Conservation (phyloP, 164 flowering plant species). For the Annona squamosa region DNA sequence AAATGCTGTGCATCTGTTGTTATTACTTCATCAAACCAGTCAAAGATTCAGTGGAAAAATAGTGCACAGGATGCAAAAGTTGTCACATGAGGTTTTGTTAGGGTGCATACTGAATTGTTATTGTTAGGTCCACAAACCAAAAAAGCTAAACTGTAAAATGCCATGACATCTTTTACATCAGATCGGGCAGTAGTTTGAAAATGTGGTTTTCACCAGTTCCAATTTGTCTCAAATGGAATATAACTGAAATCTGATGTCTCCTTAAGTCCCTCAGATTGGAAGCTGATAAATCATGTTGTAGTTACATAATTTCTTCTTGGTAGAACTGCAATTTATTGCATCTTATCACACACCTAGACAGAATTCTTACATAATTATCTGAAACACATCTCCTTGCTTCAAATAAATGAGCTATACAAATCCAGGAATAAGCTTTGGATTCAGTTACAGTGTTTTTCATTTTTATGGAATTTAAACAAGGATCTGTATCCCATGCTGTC, state of each 20-base stretch:
- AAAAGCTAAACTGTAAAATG: neutral
- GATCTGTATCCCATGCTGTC: no score
- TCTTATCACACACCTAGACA: no score
- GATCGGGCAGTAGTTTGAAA: neutral
- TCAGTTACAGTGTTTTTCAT: no score
- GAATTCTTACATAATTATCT: no score
- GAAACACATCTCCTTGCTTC: no score
- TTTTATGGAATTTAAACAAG: no score
- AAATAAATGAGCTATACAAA: no score
- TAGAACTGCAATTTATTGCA: neutral
- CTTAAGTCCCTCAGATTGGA: neutral
- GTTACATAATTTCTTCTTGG: neutral
- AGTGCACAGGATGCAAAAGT: neutral
- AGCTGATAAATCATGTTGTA: no score
- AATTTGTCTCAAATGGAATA: neutral
- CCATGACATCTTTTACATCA: neutral
- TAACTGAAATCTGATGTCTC: neutral
- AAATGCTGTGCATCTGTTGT: constrained; percentile 35
- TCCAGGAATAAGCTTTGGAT: no score
- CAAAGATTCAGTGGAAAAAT: neutral
- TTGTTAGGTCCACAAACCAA: neutral
- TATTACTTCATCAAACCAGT: constrained; percentile 18
- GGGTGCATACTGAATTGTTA: neutral
- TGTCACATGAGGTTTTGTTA: neutral
- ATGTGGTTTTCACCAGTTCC: neutral